phyloP scores from a whole-genome alignment of 495 filamentous ascomycete genomes.

The Hypoxylon crocopeplum region DNA sequence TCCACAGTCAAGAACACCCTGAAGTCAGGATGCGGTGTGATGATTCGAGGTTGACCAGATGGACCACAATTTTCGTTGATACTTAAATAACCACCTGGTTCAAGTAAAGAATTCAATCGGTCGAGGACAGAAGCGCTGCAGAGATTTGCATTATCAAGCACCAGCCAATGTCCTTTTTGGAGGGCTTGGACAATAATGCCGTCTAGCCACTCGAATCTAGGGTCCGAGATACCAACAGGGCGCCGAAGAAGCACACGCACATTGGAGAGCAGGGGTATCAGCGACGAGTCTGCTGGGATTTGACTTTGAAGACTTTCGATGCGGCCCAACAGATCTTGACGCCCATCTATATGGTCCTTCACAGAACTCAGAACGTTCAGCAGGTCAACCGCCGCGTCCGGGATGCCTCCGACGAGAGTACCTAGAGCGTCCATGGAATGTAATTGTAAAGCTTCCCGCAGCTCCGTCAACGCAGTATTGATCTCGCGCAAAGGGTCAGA shows the following conservation, averaged over 20 bases:
- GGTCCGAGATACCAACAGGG: constrained; percentile 62
- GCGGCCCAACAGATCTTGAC: constrained; percentile 39
- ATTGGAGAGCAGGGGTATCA: constrained; percentile 39
- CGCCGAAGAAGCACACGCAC: constrained; percentile 49
- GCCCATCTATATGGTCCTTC: constrained; percentile 36
- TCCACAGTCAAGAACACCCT: constrained; percentile 95
- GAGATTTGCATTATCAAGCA: constrained; percentile 96
- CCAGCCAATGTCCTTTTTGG: constrained; percentile 86
- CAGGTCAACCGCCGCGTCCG: constrained; percentile 51
- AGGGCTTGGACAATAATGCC: constrained; percentile 88
- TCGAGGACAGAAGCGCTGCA: constrained; percentile 95
- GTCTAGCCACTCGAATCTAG: constrained; percentile 95
- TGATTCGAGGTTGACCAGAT: constrained; percentile 79
- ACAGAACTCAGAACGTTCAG: constrained; percentile 45
- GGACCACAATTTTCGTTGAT: constrained; percentile 89
- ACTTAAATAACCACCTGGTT: constrained; percentile 84
- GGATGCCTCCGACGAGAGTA: constrained; percentile 52
- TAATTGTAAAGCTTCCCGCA: constrained; percentile 61
- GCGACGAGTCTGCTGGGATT: constrained; percentile 33
- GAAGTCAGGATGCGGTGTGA: constrained; percentile 86
- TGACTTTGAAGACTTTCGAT: constrained; percentile 41
- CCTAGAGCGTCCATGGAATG: constrained; percentile 59
- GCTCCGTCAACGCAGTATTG: constrained; percentile 59
- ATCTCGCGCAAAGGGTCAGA: constrained; percentile 77
- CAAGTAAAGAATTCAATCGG: constrained; percentile 90